Evolutionary conservation across 768 basidiomycete species (phyloP), one percentile per base, ranked within the genome.

Genomic region (Boletus edulis): DNA sequence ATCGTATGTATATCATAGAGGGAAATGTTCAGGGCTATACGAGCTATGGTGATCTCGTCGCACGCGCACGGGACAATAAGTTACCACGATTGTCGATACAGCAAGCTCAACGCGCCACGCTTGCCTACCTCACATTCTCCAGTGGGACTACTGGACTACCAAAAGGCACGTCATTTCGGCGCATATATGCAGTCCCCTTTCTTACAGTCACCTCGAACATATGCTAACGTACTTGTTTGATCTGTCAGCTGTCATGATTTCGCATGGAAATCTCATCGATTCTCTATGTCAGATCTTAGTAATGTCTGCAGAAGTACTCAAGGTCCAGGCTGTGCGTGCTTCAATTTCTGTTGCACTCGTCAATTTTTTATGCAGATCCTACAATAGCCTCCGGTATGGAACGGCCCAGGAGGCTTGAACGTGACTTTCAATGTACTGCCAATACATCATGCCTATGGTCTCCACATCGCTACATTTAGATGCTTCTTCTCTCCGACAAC

Each of bases 81-180:
- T 60, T 79, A 1, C 75, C 80, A 9, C 64, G 73, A 2, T 62
- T 80, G 1, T 71, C 73, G 1, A 68, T 82, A 32, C 76, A 73
- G 40, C 72, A 75, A 0, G 86, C 80, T 0, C 70, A 59, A 17
- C 74, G 71, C 31, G 72, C 84, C 55, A 86, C 84, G 0, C 69
- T 89, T 2, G 88, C 85, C 1, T 88, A 90, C 65, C 72, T 91
- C 4, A 73, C 86, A 0, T 89, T 88, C 63, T 91, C 89, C 0
- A 90, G 89, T 61, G 89, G 89, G 22, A 91, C 89, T 0, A 89
- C 79, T 55, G 89, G 89, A 0, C 71, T 84, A 4, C 87, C 89
- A 0, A 91, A 91, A 79, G 87, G 87, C 83, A 24, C 8, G 64
- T 56, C 8, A 6, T 17, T 3, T 7, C 11, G 34, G 34, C 34